Conservation (phyloP, 2,329 filamentous ascomycete genomes). For the Setomelanomma holmii region DNA sequence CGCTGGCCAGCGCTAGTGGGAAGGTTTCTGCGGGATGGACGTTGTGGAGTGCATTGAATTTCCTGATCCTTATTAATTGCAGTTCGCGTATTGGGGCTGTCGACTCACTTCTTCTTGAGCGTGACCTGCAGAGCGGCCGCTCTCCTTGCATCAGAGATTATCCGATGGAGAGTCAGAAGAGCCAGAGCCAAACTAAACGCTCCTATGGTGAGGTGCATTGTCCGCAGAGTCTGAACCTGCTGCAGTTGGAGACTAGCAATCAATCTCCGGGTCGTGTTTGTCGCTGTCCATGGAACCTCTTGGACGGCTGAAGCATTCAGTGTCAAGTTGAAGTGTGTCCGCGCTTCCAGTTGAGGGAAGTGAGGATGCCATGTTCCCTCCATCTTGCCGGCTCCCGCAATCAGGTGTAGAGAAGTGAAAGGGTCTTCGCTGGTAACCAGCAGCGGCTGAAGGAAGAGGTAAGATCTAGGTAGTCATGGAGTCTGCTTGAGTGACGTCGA, state of each 20-base stretch:
- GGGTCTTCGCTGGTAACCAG: slow-evolving; percentile 48
- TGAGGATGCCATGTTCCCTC: slow-evolving; percentile 42
- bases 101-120: slow-evolving; percentile 42
- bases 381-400: slow-evolving; percentile 43
- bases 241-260: slow-evolving; percentile 46
- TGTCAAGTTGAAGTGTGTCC: slow-evolving; percentile 49
- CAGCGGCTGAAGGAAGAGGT: slow-evolving; percentile 45
- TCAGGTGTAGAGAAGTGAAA: slow-evolving; percentile 38
- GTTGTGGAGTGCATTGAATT: slow-evolving; percentile 44
- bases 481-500: slow-evolving; percentile 41
- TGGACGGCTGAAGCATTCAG: slow-evolving; percentile 41
- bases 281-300: slow-evolving; percentile 38
- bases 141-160: slow-evolving; percentile 48
- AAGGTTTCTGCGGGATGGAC: slow-evolving; percentile 51
- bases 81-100: neutral
- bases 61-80: slow-evolving; percentile 33
- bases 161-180: slow-evolving; percentile 45
- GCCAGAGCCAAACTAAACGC: slow-evolving; percentile 47
- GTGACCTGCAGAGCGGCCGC: slow-evolving; percentile 41
- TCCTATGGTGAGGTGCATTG: slow-evolving; percentile 49
- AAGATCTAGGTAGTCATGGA: slow-evolving; percentile 48
- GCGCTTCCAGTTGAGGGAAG: slow-evolving; percentile 40
- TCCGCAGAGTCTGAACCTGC: slow-evolving; percentile 48
- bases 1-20: slow-evolving; percentile 49
- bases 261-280: slow-evolving; percentile 38